A percentile compares a stretch with the other conserved stretches of the same genome.
These are phyloP conservation scores for Eragrostis nindensis DNA, from an alignment of 176 grass and related monocot genomes.

Conservation along the genomic window DNA sequence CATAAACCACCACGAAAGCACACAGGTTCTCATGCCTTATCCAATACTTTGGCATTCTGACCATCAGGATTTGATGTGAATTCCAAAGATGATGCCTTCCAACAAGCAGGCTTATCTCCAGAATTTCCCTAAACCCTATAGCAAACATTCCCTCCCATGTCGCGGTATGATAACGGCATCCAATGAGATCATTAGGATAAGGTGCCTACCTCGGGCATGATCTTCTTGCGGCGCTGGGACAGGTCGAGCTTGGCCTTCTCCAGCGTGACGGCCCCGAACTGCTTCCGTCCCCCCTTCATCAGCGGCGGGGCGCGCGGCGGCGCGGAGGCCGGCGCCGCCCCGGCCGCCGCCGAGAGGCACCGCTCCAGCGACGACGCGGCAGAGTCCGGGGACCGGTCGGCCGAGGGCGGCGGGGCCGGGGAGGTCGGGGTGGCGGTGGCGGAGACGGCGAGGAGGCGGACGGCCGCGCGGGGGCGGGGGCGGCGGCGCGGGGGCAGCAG, in stretches of 20 bases:
- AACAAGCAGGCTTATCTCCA: not conserved
- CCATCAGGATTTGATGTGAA: not conserved
- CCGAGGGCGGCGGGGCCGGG: constrained; percentile 31
- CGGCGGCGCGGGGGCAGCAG: constrained; percentile 31
- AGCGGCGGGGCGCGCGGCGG: constrained; percentile 32
- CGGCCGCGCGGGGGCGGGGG: constrained; percentile 3
- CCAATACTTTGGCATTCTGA: constrained; percentile 17
- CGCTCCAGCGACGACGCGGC: constrained; percentile 53
- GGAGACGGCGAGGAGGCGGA: constrained; percentile 38
- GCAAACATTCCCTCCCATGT: not conserved
- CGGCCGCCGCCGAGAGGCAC: constrained; percentile 39
- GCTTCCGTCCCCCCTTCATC: constrained; percentile 65
- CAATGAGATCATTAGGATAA: constrained; percentile 20
- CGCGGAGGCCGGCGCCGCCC: constrained; percentile 32
- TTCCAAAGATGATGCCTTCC: not conserved
- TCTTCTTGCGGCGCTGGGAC: constrained; percentile 57
- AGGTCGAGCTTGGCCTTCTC: constrained; percentile 80
- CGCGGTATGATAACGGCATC: not conserved
- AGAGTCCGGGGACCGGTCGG: constrained; percentile 30
- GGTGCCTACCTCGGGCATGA: constrained; percentile 68
- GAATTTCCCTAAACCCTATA: constrained; percentile 22
- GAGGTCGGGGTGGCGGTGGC: constrained; percentile 44
- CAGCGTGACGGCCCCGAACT: constrained; percentile 64
- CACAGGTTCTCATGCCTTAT: constrained; percentile 12
- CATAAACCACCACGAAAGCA: constrained; percentile 3